phyloP scores from a whole-genome alignment of 2,329 filamentous ascomycete species.

The Sclerotinia glacialis region DNA sequence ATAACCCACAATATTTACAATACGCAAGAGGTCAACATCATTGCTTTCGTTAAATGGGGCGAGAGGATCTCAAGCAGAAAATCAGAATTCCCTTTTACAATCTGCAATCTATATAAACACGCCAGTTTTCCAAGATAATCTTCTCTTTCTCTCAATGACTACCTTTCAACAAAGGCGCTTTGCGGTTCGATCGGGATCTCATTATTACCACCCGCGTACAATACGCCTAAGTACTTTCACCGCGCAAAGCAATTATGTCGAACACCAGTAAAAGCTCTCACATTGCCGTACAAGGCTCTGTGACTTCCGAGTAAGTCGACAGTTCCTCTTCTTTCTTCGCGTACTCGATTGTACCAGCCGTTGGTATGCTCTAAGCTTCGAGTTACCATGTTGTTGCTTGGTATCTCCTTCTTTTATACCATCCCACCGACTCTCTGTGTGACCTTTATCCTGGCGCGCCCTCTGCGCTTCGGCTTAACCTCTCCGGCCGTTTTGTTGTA shows the following conservation, averaged over 20 bases:
- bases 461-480: neutral
- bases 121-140: neutral
- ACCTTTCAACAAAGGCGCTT: neutral
- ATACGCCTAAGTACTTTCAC: neutral
- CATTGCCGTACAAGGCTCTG: neutral
- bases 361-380: no score
- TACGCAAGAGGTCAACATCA: no score
- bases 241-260: neutral
- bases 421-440: neutral
- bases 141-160: neutral
- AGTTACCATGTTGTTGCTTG: neutral
- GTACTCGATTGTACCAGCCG: neutral
- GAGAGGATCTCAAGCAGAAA: no score
- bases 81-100: no score
- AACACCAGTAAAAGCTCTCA: neutral
- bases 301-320: neutral
- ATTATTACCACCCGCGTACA: neutral
- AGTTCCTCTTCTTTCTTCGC: neutral
- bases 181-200: neutral
- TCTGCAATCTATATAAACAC: no score
- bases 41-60: no score
- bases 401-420: neutral
- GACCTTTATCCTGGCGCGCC: no score
- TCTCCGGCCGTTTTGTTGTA: neutral
- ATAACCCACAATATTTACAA: no score